These are phyloP conservation scores for Zasmidium angulare DNA, from an alignment of 2,329 filamentous ascomycete genomes.

Conservation along the genomic window DNA sequence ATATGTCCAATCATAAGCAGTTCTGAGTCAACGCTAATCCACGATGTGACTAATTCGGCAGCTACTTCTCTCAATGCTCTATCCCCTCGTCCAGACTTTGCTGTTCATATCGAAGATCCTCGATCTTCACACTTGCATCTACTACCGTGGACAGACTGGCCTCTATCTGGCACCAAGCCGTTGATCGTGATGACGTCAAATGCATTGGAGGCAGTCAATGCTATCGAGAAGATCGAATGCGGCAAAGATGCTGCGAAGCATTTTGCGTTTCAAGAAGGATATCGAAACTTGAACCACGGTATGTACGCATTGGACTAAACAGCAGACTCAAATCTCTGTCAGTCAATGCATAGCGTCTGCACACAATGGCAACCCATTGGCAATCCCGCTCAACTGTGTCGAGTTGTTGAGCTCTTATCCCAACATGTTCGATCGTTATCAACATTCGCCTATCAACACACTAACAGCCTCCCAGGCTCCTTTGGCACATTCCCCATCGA, in stretches of 20 bases:
- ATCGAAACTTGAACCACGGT: conserved; percentile 78
- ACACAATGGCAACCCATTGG: too few species aligned
- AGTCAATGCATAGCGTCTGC: too few species aligned
- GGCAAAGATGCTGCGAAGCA: conserved; percentile 54
- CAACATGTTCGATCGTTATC: background rate
- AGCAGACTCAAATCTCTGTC: too few species aligned
- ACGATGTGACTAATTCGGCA: too few species aligned
- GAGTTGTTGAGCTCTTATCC: background rate
- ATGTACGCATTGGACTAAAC: conserved; percentile 19
- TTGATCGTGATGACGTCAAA: background rate
- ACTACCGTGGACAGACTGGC: too few species aligned
- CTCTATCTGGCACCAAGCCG: too few species aligned
- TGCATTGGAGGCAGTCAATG: conserved; percentile 5
- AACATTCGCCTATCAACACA: background rate
- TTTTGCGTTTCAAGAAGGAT: conserved; percentile 69
- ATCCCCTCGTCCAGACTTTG: too few species aligned
- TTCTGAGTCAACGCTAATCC: too few species aligned
- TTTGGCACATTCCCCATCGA: conserved; percentile 72
- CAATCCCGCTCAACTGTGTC: too few species aligned
- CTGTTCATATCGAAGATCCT: too few species aligned
- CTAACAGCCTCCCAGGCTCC: conserved; percentile 56
- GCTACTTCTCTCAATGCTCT: too few species aligned
- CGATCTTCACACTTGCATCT: too few species aligned
- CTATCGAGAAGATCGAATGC: conserved; percentile 28
- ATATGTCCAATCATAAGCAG: background rate